Base-by-base conservation (phyloP, 106 monocot species). In the Allium cepa region DNA sequence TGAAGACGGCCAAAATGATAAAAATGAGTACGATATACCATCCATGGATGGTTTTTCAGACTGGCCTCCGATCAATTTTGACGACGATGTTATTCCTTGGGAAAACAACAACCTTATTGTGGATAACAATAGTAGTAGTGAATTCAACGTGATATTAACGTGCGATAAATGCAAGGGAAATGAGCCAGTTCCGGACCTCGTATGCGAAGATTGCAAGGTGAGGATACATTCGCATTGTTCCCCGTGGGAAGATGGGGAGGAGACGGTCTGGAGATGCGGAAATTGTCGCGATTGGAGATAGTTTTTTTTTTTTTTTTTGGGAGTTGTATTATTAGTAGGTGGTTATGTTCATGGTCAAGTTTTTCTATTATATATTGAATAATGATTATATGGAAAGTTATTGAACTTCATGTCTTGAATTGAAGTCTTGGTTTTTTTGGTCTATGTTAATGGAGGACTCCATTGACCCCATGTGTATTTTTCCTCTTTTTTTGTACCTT, bases 241-340 rank as follows among this genome's bases (percentile, higher is more conserved):
- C 13, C 90, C 91, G 28, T 85, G 94, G 90, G 77, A 74, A 9
- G 84, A 90, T 57, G 49, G 18, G 10, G 84, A 68, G 55, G 50
- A 14, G 9, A 75, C 26, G 17, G 50, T 68, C 15, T 94, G 94
- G 94, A 90, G 83, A 67, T 90, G 94, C 65, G 84, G 83, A 10
- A 47, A 46, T 58, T 94, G 90, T 53, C 73, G 82, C 55, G 94
- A 87, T 4, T 90, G 94, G 84, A 70, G 58, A 62, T 90, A 83
- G 49, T 63, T n/a, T 59, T 12, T 55, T 36, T 4, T 3, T 36
- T 36, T 36, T 36, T 2, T 36, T 36, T 36, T 36, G n/a, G n/a
- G n/a, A 1, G 22, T 36, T 36, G 36, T 36, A 36, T 36, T 36
- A 36, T 36, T 36, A 36, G 36, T 4, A 36, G 36, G 36, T 36